These are phyloP conservation scores for Astrocystis sublimbata DNA, from an alignment of 495 filamentous ascomycete species.

Conservation along the genomic window DNA sequence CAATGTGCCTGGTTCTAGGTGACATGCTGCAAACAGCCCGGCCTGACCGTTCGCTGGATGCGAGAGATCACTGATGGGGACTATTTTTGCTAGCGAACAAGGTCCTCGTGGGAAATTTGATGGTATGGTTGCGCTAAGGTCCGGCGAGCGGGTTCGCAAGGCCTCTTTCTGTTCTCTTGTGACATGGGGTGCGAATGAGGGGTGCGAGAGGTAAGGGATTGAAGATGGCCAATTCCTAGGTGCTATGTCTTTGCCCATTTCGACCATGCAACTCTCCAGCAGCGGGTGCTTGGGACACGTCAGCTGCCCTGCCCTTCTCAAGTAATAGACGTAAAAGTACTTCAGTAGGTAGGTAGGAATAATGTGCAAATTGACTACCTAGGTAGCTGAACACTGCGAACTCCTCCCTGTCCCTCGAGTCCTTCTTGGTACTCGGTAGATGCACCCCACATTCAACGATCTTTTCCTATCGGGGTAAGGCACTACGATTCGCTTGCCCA, in stretches of 20 bases:
- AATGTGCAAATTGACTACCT: too few species aligned
- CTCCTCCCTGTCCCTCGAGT: not conserved
- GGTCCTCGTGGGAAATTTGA: slow-evolving; percentile 43
- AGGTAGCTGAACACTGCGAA: not conserved
- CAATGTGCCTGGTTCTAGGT: slow-evolving; percentile 57
- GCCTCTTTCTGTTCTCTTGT: slow-evolving; percentile 38
- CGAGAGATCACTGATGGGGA: slow-evolving; percentile 48
- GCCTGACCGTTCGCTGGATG: slow-evolving; percentile 66
- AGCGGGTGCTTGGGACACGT: not conserved
- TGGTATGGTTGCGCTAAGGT: slow-evolving; percentile 34
- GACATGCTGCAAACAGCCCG: slow-evolving; percentile 64
- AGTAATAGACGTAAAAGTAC: too few species aligned
- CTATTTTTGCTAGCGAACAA: slow-evolving; percentile 53
- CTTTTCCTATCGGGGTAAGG: slow-evolving; percentile 14
- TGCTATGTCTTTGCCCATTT: slow-evolving; percentile 27
- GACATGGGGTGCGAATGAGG: slow-evolving; percentile 50
- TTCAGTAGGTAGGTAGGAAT: too few species aligned
- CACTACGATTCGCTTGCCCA: too few species aligned
- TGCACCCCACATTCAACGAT: not conserved
- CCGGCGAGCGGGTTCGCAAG: slow-evolving; percentile 37
- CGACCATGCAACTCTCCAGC: not conserved
- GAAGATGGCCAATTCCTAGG: slow-evolving; percentile 61
- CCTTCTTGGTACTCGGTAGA: not conserved
- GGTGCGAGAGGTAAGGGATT: slow-evolving; percentile 54
- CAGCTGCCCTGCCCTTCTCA: too few species aligned